A percentile compares a stretch with the other conserved stretches of the same genome.
Evolutionary conservation across 2,329 filamentous ascomycete genomes (phyloP).

Genomic region (Apiospora marii): DNA sequence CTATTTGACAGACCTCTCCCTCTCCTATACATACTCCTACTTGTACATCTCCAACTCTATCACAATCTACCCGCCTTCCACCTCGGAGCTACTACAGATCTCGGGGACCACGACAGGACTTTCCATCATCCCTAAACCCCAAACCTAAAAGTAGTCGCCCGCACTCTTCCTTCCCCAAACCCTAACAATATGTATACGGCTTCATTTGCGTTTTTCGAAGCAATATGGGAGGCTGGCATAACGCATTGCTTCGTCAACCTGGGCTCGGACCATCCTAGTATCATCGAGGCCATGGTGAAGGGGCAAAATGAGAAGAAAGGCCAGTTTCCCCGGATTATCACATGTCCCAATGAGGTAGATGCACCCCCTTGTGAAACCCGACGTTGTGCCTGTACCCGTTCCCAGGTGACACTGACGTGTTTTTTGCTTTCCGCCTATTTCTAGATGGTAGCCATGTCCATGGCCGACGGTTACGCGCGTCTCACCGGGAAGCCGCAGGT

Average conservation of each 20-base stretch:
- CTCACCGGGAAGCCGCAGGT: conserved; percentile 76
- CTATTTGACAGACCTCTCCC: not conserved
- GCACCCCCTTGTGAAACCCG: not conserved
- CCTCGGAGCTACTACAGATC: not conserved
- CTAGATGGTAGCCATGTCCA: conserved; percentile 84
- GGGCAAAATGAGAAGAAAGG: conserved; percentile 71
- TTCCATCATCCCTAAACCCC: not conserved
- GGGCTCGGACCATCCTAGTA: conserved; percentile 77
- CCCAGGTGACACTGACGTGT: not conserved
- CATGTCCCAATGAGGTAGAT: conserved; percentile 78
- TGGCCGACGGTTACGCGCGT: conserved; percentile 83
- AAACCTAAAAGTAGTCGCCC: conserved; percentile 23
- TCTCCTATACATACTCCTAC: conserved; percentile 11
- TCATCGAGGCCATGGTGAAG: conserved; percentile 83
- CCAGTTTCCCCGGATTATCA: conserved; percentile 76
- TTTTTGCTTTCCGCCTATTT: conserved; percentile 7
- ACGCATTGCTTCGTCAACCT: conserved; percentile 66
- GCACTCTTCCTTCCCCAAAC: conserved; percentile 24
- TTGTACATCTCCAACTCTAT: conserved; percentile 10
- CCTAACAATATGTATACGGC: conserved; percentile 63
- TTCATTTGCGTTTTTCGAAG: conserved; percentile 72
- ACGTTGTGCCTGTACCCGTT: not conserved
- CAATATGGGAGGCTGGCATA: conserved; percentile 46
- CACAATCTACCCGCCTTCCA: not conserved
- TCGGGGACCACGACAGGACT: not conserved